These are phyloP conservation scores for Manihot esculenta DNA, from an alignment of 441 rosid species.

Conservation along the genomic window DNA sequence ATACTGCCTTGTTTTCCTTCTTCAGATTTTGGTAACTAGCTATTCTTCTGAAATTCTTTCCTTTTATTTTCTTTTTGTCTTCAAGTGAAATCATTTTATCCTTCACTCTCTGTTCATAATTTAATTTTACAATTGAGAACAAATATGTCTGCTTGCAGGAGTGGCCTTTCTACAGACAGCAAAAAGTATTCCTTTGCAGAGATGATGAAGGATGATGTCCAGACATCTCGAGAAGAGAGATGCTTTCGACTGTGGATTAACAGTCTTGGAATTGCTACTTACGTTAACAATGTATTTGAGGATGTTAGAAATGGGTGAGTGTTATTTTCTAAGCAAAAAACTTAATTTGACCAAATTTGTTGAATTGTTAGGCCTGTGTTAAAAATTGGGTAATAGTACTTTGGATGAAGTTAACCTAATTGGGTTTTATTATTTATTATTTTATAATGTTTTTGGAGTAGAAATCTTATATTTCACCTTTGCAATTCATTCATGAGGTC, in stretches of 20 bases:
- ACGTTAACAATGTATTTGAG: conserved; percentile 32
- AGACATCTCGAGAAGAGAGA: conserved; percentile 32
- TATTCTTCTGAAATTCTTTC: neutral
- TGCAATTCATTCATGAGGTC: neutral
- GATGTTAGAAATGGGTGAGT: conserved; percentile 34
- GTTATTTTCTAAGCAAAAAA: neutral
- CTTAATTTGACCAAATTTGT: neutral
- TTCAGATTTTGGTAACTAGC: neutral
- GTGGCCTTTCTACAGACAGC: conserved; percentile 29
- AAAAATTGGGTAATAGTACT: neutral
- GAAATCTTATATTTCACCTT: neutral
- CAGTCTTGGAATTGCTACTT: conserved; percentile 30
- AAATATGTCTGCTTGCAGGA: conserved; percentile 24
- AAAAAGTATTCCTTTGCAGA: conserved; percentile 32
- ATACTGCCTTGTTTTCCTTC: neutral
- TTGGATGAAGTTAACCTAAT: neutral
- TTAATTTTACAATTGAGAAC: conserved; percentile 12
- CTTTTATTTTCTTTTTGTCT: neutral
- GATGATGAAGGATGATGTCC: conserved; percentile 34
- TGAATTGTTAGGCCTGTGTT: neutral
- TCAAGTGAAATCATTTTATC: neutral
- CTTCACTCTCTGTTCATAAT: neutral
- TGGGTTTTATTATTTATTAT: neutral
- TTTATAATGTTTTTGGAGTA: neutral
- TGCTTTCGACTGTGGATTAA: conserved; percentile 35